Evolutionary conservation across 768 basidiomycete species (phyloP).

Genomic region (Mycena latifolia): DNA sequence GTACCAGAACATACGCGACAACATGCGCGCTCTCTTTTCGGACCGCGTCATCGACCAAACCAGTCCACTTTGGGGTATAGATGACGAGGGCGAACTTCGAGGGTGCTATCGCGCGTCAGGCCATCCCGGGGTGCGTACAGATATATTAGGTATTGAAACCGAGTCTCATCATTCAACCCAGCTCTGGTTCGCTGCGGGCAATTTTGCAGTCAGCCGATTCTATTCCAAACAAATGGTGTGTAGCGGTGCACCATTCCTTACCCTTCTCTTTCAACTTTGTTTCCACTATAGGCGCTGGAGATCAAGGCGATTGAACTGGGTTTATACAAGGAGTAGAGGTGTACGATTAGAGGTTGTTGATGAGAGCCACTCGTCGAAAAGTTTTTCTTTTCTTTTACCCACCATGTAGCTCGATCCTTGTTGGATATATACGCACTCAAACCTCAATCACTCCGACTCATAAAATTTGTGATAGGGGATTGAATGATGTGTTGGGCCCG

Average conservation of each 20-base stretch:
- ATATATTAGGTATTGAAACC: not conserved
- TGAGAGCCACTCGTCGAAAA: too few species aligned
- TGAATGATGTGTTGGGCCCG: too few species aligned
- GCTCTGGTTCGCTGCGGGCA: conserved; percentile 44
- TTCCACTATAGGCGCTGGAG: not conserved
- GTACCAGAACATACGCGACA: conserved; percentile 50
- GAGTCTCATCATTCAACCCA: not conserved
- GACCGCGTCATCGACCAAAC: conserved; percentile 51
- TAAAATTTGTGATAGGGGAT: too few species aligned
- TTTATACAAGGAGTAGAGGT: not conserved
- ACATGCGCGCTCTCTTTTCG: conserved; percentile 51
- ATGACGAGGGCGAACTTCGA: conserved; percentile 62
- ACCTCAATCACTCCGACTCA: too few species aligned
- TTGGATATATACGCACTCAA: too few species aligned
- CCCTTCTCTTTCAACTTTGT: not conserved
- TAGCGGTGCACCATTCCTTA: too few species aligned
- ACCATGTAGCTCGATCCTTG: too few species aligned
- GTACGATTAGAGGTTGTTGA: not conserved
- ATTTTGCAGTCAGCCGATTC: conserved; percentile 41
- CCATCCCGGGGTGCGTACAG: conserved; percentile 43
- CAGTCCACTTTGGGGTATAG: conserved; percentile 62
- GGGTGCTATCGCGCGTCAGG: conserved; percentile 55
- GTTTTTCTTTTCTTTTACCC: too few species aligned
- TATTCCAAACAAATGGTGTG: conserved; percentile 4
- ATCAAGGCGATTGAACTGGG: conserved; percentile 10